Evolutionary conservation across 1,139 yeast genomes (phyloP).

Genomic region (Yamadazyma taylorii): DNA sequence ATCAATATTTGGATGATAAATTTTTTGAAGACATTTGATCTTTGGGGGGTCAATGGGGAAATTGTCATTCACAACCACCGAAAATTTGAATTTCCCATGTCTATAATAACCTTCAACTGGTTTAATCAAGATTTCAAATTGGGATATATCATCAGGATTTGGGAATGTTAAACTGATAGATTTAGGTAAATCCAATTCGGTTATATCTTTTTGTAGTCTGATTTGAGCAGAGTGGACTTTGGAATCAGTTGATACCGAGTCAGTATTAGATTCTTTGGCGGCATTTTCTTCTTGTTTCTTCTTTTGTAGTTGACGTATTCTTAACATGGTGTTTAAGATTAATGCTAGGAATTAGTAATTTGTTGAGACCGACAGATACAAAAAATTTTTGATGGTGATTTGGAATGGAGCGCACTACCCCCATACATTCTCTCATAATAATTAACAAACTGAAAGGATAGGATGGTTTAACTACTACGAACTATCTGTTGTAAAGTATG

Average conservation of each 20-base stretch:
- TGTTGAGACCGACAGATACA: background rate
- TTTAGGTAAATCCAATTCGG: slow-evolving; percentile 67
- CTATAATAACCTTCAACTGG: slow-evolving; percentile 84
- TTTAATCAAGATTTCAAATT: slow-evolving; percentile 55
- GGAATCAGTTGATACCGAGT: slow-evolving; percentile 4
- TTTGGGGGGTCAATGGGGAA: slow-evolving; percentile 95
- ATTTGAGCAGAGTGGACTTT: slow-evolving; percentile 53
- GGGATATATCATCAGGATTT: slow-evolving; percentile 56
- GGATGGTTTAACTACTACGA: too few species aligned
- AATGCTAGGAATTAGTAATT: slow-evolving; percentile 7
- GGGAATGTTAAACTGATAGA: slow-evolving; percentile 60
- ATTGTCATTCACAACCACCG: slow-evolving; percentile 61
- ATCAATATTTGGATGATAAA: slow-evolving; percentile 94
- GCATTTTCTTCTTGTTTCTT: slow-evolving; percentile 50
- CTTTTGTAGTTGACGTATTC: slow-evolving; percentile 60
- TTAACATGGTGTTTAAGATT: slow-evolving; percentile 28
- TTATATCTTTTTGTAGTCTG: slow-evolving; percentile 60
- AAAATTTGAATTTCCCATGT: slow-evolving; percentile 68
- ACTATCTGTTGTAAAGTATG: slow-evolving; percentile 3
- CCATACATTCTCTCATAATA: too few species aligned
- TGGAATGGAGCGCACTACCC: background rate
- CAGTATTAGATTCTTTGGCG: slow-evolving; percentile 21
- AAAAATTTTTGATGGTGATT: too few species aligned
- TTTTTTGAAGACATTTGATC: slow-evolving; percentile 66
- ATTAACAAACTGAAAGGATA: too few species aligned